Conservation (phyloP, 1,284 basidiomycete species). For the Rhodotorula sp. region DNA sequence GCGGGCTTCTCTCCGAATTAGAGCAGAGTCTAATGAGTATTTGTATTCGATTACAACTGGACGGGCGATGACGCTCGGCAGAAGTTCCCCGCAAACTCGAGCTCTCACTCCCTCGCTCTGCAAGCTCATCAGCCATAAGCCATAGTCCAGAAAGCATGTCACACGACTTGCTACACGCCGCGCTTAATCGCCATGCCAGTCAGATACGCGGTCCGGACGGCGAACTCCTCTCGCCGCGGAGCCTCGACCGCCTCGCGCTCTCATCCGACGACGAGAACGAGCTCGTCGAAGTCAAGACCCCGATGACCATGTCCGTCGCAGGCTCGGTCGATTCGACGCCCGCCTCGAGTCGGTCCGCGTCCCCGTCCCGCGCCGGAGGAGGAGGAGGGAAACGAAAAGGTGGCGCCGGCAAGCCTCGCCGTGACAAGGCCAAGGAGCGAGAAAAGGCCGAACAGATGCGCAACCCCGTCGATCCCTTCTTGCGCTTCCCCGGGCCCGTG, state of each 20-base stretch:
- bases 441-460: conserved; percentile 32
- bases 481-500: conserved; percentile 31
- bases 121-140: too few relatives aligned
- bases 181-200: conserved; percentile 23
- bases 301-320: conserved; percentile 14
- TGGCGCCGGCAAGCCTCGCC: conserved; percentile 35
- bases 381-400: conserved; percentile 6
- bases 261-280: conserved; percentile 29
- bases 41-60: too few relatives aligned
- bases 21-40: too few relatives aligned
- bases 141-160: conserved; percentile 4
- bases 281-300: conserved; percentile 34
- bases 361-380: conserved; percentile 11
- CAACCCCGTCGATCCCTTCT: conserved; percentile 34
- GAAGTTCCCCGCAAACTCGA: background rate
- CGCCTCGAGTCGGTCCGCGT: conserved; percentile 20
- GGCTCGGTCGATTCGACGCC: conserved; percentile 21
- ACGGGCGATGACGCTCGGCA: too few relatives aligned
- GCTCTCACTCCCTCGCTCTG: background rate
- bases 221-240: conserved; percentile 11
- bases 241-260: conserved; percentile 13
- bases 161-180: conserved; percentile 32
- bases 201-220: conserved; percentile 12
- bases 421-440: conserved; percentile 38
- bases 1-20: too few relatives aligned